These are phyloP conservation scores for Coriaria nepalensis DNA, from an alignment of 306 rosid species.

Conservation along the genomic window DNA sequence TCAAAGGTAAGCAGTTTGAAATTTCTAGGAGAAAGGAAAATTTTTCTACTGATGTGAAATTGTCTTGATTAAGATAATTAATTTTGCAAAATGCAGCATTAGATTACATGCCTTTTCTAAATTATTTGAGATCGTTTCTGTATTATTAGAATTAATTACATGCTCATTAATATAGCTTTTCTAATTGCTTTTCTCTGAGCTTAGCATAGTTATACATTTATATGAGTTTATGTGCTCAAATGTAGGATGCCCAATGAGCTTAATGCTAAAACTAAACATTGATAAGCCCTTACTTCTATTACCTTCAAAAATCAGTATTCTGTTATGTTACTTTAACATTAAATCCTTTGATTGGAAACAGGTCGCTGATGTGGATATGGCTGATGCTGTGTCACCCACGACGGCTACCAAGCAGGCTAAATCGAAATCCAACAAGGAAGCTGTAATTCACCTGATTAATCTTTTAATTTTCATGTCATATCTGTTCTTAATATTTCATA, in stretches of 20 bases:
- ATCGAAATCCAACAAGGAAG: slow-evolving; percentile 21
- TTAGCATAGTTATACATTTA: too few species aligned
- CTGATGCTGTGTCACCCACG: slow-evolving; percentile 33
- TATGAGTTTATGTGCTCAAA: too few species aligned
- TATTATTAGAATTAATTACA: too few species aligned
- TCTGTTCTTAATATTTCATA: background rate
- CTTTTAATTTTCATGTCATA: background rate
- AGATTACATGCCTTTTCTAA: too few species aligned
- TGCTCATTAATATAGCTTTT: too few species aligned
- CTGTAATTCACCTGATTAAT: slow-evolving; percentile 17
- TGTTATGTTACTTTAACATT: background rate
- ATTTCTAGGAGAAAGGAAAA: too few species aligned
- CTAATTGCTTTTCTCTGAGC: too few species aligned
- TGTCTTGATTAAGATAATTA: background rate
- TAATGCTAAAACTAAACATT: background rate
- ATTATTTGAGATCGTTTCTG: too few species aligned
- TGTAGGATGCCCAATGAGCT: too few species aligned
- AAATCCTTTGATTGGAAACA: slow-evolving; percentile 13
- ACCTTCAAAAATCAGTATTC: background rate
- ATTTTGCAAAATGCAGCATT: too few species aligned
- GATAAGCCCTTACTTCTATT: background rate
- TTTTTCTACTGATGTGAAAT: background rate
- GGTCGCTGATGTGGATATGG: slow-evolving; percentile 57
- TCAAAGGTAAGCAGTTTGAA: slow-evolving; percentile 9
- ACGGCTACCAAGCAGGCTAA: background rate